Evolutionary conservation across 208 protist species (phyloP), one percentile per base, ranked within the genome.

Genomic region (Crithidia thermophila): DNA sequence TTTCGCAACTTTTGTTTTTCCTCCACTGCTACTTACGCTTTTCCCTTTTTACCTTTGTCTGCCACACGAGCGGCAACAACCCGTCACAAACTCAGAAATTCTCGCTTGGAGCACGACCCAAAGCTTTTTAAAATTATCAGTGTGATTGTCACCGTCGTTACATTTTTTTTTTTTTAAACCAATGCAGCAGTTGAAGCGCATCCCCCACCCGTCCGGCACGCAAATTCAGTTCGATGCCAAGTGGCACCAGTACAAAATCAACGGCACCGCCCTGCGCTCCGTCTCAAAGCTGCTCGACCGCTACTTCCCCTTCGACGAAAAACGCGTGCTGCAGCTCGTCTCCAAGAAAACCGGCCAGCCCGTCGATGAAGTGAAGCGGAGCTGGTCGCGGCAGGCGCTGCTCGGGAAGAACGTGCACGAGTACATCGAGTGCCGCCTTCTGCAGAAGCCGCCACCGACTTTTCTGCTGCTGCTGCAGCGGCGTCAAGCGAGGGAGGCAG

Each of bases 351-450:
- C 85, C 33, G 87, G 87, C 4, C 72, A 88, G 60, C 47, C 90
- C 5, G 36, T 76, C 20, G 84, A 72, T 16, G 70, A 65, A 39
- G 77, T 95, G 21, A 89, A 90, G 63, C 62, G 58, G 3, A 62
- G 71, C 33, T 95, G 90, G 88, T 70, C 50, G 31, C 74, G 83
- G 7, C 87, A 94, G 73, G 87, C 87, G 46, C 72, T 95, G n/a
- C 76, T 95, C 14, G 90, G 90, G n/a, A 92, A 93, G 61, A 95
- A 95, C 66, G 77, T 95, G 18, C 90, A 95, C 70, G 85, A 82
- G 71, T 94, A 88, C 56, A 94, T 95, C 69, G 90, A 95, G 56
- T 83, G 72, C 59, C 79, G 72, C 30, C 77, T 95, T 10, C 73
- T 84, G 30, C 75, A 82, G 21, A 63, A 82, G 21, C 90, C 90